phyloP scores from a whole-genome alignment of 1,284 basidiomycete species.

The Testicularia cyperi region DNA sequence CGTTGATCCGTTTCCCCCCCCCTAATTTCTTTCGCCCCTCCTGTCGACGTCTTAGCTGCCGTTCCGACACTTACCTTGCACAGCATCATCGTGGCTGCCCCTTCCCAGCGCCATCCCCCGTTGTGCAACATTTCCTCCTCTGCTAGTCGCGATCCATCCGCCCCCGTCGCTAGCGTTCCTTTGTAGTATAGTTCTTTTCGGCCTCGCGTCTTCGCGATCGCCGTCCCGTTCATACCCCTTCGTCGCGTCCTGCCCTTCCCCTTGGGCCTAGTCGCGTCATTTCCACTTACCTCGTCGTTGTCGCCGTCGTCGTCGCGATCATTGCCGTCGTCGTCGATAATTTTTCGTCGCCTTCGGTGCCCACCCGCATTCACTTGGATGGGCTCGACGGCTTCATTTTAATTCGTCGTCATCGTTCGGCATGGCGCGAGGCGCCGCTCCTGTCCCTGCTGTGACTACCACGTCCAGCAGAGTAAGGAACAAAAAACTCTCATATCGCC shows the following conservation, averaged over 20 bases:
- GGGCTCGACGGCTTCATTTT: conserved; percentile 29
- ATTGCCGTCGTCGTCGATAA: not conserved
- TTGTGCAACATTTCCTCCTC: too few relatives aligned
- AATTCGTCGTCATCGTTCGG: conserved; percentile 36
- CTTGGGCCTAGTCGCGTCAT: too few relatives aligned
- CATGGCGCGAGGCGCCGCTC: conserved; percentile 41
- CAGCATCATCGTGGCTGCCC: too few relatives aligned
- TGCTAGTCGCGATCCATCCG: too few relatives aligned
- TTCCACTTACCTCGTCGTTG: not conserved
- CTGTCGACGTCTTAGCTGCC: too few relatives aligned
- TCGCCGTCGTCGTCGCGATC: not conserved
- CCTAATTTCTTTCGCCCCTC: too few relatives aligned
- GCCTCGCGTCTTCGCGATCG: not conserved
- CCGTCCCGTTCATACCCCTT: too few relatives aligned
- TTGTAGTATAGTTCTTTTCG: not conserved
- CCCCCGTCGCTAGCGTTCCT: not conserved
- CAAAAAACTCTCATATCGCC: conserved; percentile 51
- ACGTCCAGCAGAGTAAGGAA: conserved; percentile 53
- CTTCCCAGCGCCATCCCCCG: too few relatives aligned
- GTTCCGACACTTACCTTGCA: too few relatives aligned
- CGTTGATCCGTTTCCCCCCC: too few relatives aligned
- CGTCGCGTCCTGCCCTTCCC: too few relatives aligned
- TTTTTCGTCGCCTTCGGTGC: conserved; percentile 15
- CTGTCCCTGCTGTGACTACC: conserved; percentile 40
- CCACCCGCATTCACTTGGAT: conserved; percentile 28